phyloP scores from a whole-genome alignment of 2,329 filamentous ascomycete species.

The Nemania abortiva region DNA sequence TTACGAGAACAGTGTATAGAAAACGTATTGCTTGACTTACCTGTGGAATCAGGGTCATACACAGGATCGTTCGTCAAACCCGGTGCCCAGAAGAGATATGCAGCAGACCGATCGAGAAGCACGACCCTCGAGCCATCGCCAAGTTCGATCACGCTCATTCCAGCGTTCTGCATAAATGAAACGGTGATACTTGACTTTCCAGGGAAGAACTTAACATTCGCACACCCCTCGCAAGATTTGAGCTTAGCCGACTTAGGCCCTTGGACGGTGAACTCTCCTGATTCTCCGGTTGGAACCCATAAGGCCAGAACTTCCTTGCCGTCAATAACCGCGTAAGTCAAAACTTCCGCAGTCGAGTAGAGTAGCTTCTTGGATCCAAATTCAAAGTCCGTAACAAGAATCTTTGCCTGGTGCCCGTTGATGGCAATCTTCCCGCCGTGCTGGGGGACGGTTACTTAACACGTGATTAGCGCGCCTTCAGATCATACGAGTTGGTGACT shows the following conservation, averaged over 20 bases:
- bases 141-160: slow-evolving; percentile 61
- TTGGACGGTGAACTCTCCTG: slow-evolving; percentile 65
- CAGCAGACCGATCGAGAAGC: slow-evolving; percentile 65
- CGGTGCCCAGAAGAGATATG: slow-evolving; percentile 69
- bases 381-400: slow-evolving; percentile 69
- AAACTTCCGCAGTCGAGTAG: slow-evolving; percentile 67
- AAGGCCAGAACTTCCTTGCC: slow-evolving; percentile 62
- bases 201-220: slow-evolving; percentile 57
- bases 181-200: slow-evolving; percentile 57
- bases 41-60: slow-evolving; percentile 58
- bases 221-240: slow-evolving; percentile 55
- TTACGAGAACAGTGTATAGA: neutral
- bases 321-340: slow-evolving; percentile 64
- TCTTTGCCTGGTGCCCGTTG: slow-evolving; percentile 72
- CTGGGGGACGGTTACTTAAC: slow-evolving; percentile 63
- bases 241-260: slow-evolving; percentile 54
- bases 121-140: slow-evolving; percentile 62
- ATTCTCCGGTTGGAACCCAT: slow-evolving; percentile 66
- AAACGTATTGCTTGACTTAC: slow-evolving; percentile 44
- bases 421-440: slow-evolving; percentile 62
- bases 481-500: slow-evolving; percentile 7
- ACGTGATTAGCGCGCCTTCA: slow-evolving; percentile 5
- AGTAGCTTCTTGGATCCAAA: slow-evolving; percentile 64
- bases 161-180: slow-evolving; percentile 62
- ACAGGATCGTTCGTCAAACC: slow-evolving; percentile 61